A percentile compares a stretch with the other conserved stretches of the same genome.
Conservation (phyloP, 352 stramenopile species). For the Phytophthora fragariae region DNA sequence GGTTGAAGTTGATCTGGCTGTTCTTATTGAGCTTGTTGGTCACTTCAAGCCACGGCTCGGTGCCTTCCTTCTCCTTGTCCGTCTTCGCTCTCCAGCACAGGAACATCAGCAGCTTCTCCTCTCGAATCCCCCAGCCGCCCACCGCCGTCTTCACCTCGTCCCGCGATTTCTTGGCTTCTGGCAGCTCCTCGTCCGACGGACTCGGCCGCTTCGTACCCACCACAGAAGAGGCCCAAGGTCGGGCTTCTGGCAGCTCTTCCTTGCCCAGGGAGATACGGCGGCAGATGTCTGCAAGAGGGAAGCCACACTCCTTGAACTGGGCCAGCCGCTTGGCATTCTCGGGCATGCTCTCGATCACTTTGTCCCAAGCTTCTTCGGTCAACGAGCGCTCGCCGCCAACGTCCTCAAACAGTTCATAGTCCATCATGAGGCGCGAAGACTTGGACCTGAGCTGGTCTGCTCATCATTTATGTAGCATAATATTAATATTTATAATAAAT, state of each 20-base stretch:
- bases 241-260: conserved; percentile 7
- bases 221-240: neutral
- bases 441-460: conserved; percentile 47
- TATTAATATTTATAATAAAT: neutral
- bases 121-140: conserved; percentile 2
- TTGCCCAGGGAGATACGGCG: conserved; percentile 22
- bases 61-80: conserved; percentile 25
- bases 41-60: conserved; percentile 29
- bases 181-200: neutral
- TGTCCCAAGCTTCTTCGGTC: conserved; percentile 34
- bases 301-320: conserved; percentile 32
- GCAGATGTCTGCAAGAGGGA: conserved; percentile 34
- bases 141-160: neutral
- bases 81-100: conserved; percentile 35
- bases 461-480: neutral
- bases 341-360: conserved; percentile 31
- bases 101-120: conserved; percentile 41
- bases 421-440: conserved; percentile 40
- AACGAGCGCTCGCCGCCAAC: conserved; percentile 24
- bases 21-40: conserved; percentile 37
- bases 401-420: conserved; percentile 42
- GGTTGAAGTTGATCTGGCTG: conserved; percentile 24
- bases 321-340: conserved; percentile 27
- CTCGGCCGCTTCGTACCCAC: conserved; percentile 5
- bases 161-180: conserved; percentile 16